Conservation (phyloP, 2,329 filamentous ascomycete genomes). For the Penicillium sp. region DNA sequence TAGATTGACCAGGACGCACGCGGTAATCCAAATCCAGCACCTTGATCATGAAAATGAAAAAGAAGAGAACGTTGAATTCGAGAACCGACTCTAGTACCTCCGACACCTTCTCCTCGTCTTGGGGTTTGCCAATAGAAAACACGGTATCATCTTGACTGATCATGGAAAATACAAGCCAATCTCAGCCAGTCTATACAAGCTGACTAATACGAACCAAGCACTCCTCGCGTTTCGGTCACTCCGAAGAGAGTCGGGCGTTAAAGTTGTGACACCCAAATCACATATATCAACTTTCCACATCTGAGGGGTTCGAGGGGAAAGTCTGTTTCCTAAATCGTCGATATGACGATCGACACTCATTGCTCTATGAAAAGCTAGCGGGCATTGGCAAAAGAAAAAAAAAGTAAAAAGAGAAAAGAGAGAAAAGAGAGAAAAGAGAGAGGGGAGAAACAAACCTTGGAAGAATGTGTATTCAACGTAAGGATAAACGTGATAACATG, state of each 20-base stretch:
- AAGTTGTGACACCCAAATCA: not conserved
- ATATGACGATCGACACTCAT: conserved; percentile 1
- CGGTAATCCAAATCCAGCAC: not conserved
- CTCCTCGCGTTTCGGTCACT: not conserved
- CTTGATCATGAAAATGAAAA: no score
- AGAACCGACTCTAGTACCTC: no score
- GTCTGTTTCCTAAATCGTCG: not conserved
- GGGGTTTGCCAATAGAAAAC: no score
- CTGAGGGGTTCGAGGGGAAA: not conserved
- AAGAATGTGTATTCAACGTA: not conserved
- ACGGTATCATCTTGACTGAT: not conserved
- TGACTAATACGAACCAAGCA: not conserved
- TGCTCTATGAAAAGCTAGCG: not conserved
- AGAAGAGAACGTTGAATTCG: not conserved
- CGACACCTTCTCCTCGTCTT: no score
- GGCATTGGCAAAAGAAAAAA: not conserved
- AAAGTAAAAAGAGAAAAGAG: not conserved
- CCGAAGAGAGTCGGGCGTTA: not conserved
- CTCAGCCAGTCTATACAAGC: not conserved
- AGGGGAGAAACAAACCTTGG: not conserved
- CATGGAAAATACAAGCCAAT: not conserved
- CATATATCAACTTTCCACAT: not conserved
- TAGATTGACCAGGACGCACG: no score
- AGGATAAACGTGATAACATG: not conserved
- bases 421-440: no score